phyloP scores from a whole-genome alignment of 495 filamentous ascomycete species.

The Neurospora terricola region DNA sequence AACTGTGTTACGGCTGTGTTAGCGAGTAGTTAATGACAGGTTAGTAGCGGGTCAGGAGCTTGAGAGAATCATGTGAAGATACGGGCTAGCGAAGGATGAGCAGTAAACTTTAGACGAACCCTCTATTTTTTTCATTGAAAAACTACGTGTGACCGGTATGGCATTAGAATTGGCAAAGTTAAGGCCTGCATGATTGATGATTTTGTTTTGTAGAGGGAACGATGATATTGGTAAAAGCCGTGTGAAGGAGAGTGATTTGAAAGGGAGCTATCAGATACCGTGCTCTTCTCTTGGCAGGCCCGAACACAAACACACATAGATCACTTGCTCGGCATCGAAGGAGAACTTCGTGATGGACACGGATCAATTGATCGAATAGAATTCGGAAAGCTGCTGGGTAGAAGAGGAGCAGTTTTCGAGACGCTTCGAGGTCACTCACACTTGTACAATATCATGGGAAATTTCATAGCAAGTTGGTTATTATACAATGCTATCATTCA shows the following conservation, averaged over 20 bases:
- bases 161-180: not conserved
- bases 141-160: too few relatives aligned
- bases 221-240: not conserved
- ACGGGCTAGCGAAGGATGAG: too few relatives aligned
- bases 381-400: not conserved
- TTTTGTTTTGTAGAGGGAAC: not conserved
- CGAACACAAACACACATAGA: not conserved
- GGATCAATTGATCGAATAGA: not conserved
- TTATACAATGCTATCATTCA: not conserved
- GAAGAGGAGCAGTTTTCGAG: not conserved
- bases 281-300: not conserved
- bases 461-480: not conserved
- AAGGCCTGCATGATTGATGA: not conserved
- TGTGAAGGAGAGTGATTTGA: not conserved
- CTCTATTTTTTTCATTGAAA: too few relatives aligned
- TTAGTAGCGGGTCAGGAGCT: too few relatives aligned
- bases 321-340: not conserved
- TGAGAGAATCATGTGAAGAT: too few relatives aligned
- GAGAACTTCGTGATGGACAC: not conserved
- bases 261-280: not conserved
- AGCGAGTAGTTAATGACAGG: too few relatives aligned
- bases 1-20: not conserved
- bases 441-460: not conserved
- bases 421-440: not conserved
- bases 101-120: too few relatives aligned